Evolutionary conservation across 352 stramenopile species (phyloP), one percentile per base, ranked within the genome.

Genomic region (Pythium oligandrum): DNA sequence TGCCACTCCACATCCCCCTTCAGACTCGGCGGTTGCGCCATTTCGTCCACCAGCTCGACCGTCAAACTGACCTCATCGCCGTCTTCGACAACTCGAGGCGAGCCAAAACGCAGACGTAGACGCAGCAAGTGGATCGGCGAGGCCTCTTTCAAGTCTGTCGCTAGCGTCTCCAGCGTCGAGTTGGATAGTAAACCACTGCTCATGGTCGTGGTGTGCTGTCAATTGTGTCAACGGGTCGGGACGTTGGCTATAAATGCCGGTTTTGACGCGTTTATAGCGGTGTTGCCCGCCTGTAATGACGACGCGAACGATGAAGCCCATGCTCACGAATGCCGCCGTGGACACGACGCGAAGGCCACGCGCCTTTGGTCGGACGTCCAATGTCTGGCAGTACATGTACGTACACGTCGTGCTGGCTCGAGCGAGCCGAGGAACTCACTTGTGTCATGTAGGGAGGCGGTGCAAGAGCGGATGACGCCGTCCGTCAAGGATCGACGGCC

Each of bases 301-400:
- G 17, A 26, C 17, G 17, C 17, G 17, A 26, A 26, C 17, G 17
- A 26, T 26, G 17, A 26, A 26, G 17, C 17, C 17, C 17, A 26
- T 26, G 17, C 17, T 26, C 17, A 26, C 17, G 17, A 26, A 26
- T 26, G 17, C 17, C 17, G 17, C 17, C 17, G 17, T 26, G 17
- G 17, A 26, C 17, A 26, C 17, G 17, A 26, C 17, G 0, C 17
- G 17, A 26, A 47, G 57, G 4, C 74, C 75, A 2, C 75, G 76
- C 17, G 63, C 75, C 1, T 88, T 88, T 44, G 78, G 78, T 0
- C 71, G 78, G 8, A 84, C 78, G 8, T 88, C 78, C 6, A 88
- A 88, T 39, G 62, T 88, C 30, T 88, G 78, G 78, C 73, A 86
- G 58, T 88, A 88, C 55, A 48, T 87, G 57, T 68, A 54, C 36